These are phyloP conservation scores for Malus domestica DNA, from an alignment of 306 rosid genomes.

Conservation along the genomic window DNA sequence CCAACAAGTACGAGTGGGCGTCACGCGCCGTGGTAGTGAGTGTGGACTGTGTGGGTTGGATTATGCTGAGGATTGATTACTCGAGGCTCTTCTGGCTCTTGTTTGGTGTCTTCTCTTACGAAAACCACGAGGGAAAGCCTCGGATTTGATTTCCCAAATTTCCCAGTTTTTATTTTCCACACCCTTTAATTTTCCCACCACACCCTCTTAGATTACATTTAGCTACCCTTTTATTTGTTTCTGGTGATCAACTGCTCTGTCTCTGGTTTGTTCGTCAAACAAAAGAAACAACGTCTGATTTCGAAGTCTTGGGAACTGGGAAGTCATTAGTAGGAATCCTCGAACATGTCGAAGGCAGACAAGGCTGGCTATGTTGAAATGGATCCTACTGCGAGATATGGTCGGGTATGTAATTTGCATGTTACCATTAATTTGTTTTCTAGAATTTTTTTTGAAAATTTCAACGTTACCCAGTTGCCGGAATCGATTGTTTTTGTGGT, in stretches of 20 bases:
- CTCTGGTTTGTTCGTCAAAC: background rate
- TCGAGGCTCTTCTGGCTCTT: constrained; percentile 59
- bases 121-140: constrained; percentile 61
- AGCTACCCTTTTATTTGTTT: background rate
- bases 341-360: background rate
- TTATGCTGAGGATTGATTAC: constrained; percentile 53
- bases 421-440: constrained; percentile 6
- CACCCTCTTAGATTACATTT: background rate
- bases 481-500: no score
- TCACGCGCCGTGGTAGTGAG: constrained; percentile 27
- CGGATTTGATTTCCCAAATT: constrained; percentile 32
- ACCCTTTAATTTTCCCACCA: background rate
- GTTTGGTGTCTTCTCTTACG: constrained; percentile 52
- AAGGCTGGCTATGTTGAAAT: constrained; percentile 46
- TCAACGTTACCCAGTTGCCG: background rate
- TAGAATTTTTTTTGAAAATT: no score
- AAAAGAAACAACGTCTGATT: background rate
- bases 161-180: background rate
- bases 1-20: constrained; percentile 33
- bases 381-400: constrained; percentile 75
- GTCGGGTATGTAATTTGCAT: constrained; percentile 43
- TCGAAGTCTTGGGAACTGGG: background rate
- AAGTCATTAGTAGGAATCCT: background rate
- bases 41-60: constrained; percentile 48
- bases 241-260: background rate